Percentiles rank a stretch among this genome's conserved stretches.
phyloP scores from a whole-genome alignment of 179 eudicot genomes.

The Heliamphora pulchella region DNA sequence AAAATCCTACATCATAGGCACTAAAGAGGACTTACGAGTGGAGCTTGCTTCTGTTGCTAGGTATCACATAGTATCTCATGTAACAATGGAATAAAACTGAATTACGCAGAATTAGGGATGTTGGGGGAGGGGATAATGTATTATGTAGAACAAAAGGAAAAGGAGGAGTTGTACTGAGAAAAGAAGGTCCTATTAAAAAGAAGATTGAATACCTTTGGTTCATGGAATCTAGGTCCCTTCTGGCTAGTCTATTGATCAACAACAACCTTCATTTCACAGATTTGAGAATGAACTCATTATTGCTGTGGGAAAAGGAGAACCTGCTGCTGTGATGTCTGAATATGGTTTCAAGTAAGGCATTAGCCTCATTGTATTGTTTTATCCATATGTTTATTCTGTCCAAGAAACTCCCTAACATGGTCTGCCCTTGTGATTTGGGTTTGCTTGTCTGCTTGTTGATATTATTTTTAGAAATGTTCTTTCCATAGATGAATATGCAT shows the following conservation, averaged over 20 bases:
- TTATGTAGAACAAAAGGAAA: neutral
- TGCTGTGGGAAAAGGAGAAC: conserved; percentile 98
- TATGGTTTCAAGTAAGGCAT: conserved; percentile 83
- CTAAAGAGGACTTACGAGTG: neutral
- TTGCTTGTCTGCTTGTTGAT: conserved; percentile 9
- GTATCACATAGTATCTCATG: neutral
- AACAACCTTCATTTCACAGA: conserved; percentile 25
- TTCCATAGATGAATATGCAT: conserved; percentile 81
- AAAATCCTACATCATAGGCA: neutral
- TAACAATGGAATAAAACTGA: neutral
- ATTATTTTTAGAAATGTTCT: conserved; percentile 59
- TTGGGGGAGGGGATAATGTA: too few species aligned
- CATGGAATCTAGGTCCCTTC: conserved; percentile 7
- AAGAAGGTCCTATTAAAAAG: neutral
- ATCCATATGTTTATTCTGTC: neutral
- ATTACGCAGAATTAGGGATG: neutral
- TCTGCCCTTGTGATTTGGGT: conserved; percentile 10
- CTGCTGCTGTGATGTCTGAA: conserved; percentile 79
- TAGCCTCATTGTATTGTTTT: conserved; percentile 10
- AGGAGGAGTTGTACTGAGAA: neutral
- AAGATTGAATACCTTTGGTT: neutral
- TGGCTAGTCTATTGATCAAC: neutral
- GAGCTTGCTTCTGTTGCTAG: neutral
- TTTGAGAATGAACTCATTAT: conserved; percentile 62
- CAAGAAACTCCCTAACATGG: conserved; percentile 1